Evolutionary conservation across 208 protist species (phyloP), one percentile per base, ranked within the genome.

Genomic region (Trypanosoma platydactyli): DNA sequence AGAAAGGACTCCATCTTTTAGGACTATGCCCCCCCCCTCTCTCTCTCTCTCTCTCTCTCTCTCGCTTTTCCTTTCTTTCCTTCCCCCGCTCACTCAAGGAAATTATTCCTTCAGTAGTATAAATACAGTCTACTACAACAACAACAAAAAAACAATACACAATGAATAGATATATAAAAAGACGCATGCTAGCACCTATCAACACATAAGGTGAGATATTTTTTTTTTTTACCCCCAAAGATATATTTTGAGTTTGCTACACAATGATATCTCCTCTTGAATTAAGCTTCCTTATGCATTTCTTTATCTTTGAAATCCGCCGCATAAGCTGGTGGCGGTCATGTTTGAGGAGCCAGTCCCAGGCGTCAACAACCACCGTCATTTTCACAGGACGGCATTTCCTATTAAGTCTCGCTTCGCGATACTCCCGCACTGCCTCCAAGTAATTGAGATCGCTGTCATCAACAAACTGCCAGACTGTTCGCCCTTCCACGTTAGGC

Each of bases 281-380:
- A 3, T 51, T 27, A 51, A 81, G 27, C 41, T 58, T 58, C 52
- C 65, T 74, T 12, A 81, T 24, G 35, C 71, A 65, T 0, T 27
- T 11, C 24, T 80, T 53, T 0, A 88, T 44, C 25, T 42, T 54
- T 15, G 27, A n/a, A 48, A 88, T 52, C 22, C 83, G 79, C 22
- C 44, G 30, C 52, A 80, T 18, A 16, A 88, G 30, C 0, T 33
- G 56, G 4, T 59, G 56, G 24, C 69, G 53, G 15, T 75, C 35
- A 6, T 76, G 38, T 18, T 24, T 22, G 30, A 81, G 38, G 27
- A 88, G 59, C 29, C 58, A 76, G n/a, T 80, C 70, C 57, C 71
- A 88, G 1, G 78, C 77, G 44, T 74, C 68, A 30, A 45, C 18
- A 22, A 22, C 29, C 0, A 33, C 25, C 0, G 13, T 1, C 29